phyloP scores from a whole-genome alignment of 2,329 filamentous ascomycete genomes.

The Aureobasidium lini region DNA sequence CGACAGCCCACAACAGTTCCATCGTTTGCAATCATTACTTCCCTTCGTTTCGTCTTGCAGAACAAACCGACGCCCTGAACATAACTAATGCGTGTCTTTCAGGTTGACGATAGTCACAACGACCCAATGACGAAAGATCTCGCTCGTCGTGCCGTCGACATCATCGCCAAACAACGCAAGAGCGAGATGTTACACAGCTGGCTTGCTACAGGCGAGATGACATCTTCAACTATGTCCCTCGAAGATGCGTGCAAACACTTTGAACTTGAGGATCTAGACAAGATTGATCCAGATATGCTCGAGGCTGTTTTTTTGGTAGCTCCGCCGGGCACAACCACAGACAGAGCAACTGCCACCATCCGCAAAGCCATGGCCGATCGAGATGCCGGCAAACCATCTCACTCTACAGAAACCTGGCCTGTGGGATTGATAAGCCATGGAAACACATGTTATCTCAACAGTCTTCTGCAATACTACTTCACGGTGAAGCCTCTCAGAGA shows the following conservation, averaged over 20 bases:
- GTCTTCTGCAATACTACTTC: slow-evolving; percentile 90
- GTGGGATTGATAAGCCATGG: slow-evolving; percentile 89
- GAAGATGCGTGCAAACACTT: slow-evolving; percentile 46
- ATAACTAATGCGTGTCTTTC: neutral
- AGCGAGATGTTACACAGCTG: slow-evolving; percentile 48
- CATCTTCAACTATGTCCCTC: slow-evolving; percentile 47
- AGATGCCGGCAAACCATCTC: neutral
- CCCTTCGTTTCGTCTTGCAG: neutral
- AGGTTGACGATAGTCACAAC: slow-evolving; percentile 48
- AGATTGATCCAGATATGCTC: slow-evolving; percentile 17
- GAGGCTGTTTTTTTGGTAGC: slow-evolving; percentile 18
- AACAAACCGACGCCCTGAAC: no score
- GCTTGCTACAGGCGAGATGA: slow-evolving; percentile 44
- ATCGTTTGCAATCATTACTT: neutral
- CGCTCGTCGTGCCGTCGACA: slow-evolving; percentile 47
- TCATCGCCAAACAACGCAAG: slow-evolving; percentile 53
- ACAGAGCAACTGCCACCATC: slow-evolving; percentile 27
- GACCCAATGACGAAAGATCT: slow-evolving; percentile 42
- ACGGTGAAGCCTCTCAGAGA: slow-evolving; percentile 75
- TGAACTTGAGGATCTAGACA: slow-evolving; percentile 16
- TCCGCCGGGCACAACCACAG: slow-evolving; percentile 25
- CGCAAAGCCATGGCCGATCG: slow-evolving; percentile 20
- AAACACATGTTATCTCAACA: slow-evolving; percentile 97
- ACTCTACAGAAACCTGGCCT: slow-evolving; percentile 47
- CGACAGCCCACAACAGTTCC: neutral